Evolutionary conservation across 1,284 basidiomycete genomes (phyloP).

Genomic region (Ganoderma multipileum): DNA sequence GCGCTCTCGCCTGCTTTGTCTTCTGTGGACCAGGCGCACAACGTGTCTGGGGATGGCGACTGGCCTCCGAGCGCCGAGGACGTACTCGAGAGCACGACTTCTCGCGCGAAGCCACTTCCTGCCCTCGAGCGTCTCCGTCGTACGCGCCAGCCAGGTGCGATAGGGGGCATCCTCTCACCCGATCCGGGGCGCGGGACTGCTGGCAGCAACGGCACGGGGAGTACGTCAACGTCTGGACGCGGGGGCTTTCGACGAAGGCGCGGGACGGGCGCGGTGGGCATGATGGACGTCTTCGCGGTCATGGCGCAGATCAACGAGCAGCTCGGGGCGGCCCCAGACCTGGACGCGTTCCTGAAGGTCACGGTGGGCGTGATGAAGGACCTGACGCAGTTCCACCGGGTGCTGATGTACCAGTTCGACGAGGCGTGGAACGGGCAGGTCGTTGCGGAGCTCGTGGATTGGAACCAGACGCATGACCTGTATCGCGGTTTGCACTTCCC

Average conservation of each 20-base stretch:
- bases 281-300: conserved; percentile 85
- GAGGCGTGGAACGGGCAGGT: conserved; percentile 80
- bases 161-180: conserved; percentile 23
- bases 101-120: conserved; percentile 74
- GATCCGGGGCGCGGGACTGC: conserved; percentile 23
- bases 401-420: conserved; percentile 90
- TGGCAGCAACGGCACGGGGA: conserved; percentile 7
- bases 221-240: conserved; percentile 11
- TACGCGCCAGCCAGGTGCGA: conserved; percentile 40
- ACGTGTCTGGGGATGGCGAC: conserved; percentile 43
- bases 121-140: conserved; percentile 76
- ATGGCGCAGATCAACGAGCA: conserved; percentile 90
- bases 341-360: conserved; percentile 80
- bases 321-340: conserved; percentile 71
- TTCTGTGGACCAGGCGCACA: conserved; percentile 20
- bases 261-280: conserved; percentile 55
- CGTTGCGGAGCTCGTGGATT: conserved; percentile 86
- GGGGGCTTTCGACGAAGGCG: conserved; percentile 32
- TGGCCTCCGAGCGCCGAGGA: conserved; percentile 65
- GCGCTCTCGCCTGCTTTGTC: conserved; percentile 18
- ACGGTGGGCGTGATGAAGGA: conserved; percentile 86
- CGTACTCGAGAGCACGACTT: conserved; percentile 80
- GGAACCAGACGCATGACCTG: conserved; percentile 81
- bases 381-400: conserved; percentile 84
- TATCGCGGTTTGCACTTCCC: conserved; percentile 81